Percentiles rank a stretch among this genome's conserved stretches.
phyloP scores from a whole-genome alignment of 352 stramenopile species.

The Phytophthora pinifolia region DNA sequence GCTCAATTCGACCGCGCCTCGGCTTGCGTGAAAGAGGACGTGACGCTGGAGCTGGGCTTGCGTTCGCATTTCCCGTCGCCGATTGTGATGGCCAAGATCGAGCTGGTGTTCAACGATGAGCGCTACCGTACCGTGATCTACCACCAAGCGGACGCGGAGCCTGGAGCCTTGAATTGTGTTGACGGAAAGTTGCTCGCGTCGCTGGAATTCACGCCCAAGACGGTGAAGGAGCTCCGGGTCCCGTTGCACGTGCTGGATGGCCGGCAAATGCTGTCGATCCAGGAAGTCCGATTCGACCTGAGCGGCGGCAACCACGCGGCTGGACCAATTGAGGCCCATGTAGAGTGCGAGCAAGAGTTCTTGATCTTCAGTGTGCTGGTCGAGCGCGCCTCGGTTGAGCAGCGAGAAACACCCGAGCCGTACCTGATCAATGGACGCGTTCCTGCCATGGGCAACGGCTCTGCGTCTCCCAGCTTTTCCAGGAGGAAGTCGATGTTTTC shows the following conservation, averaged over 20 bases:
- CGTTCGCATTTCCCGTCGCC: constrained; percentile 56
- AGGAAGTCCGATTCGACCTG: constrained; percentile 66
- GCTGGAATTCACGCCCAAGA: constrained; percentile 51
- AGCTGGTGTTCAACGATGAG: constrained; percentile 76
- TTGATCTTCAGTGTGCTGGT: constrained; percentile 67
- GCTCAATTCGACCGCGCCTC: constrained; percentile 65
- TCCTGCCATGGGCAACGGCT: constrained; percentile 83
- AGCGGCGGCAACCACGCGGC: constrained; percentile 12
- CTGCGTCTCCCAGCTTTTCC: constrained; percentile 81
- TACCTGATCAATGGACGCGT: constrained; percentile 64
- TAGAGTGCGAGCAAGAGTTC: constrained; percentile 32
- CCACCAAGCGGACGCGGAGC: constrained; percentile 33
- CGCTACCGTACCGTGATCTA: constrained; percentile 68
- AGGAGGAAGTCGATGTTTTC: constrained; percentile 82
- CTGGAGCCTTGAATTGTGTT: constrained; percentile 6
- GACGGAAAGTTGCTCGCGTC: constrained; percentile 47
- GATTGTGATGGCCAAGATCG: constrained; percentile 60
- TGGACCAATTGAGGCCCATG: constrained; percentile 9
- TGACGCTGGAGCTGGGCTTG: constrained; percentile 49
- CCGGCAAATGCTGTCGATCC: constrained; percentile 55
- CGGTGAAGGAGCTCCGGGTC: constrained; percentile 37
- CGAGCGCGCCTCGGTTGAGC: constrained; percentile 34
- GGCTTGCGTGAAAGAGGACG: constrained; percentile 69
- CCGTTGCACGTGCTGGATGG: constrained; percentile 59
- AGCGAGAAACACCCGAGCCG: constrained; percentile 39